Evolutionary conservation across 768 basidiomycete species (phyloP), one percentile per base, ranked within the genome.

Genomic region (Psilocybe cubensis): DNA sequence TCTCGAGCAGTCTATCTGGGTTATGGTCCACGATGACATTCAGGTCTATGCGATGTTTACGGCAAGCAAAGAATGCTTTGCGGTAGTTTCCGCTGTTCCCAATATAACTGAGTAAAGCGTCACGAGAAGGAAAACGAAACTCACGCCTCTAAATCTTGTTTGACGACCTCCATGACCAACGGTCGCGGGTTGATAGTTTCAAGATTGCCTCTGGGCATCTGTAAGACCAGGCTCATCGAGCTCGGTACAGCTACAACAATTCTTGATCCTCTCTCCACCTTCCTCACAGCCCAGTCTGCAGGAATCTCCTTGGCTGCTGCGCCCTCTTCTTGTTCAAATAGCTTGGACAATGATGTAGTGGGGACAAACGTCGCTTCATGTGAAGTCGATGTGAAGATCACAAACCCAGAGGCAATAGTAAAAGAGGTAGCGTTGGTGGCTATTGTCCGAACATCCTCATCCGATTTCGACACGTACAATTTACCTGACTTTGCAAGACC

Each of bases 181-280:
- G 96, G 91, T 41, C 97, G 79, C 3, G 97, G 97, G 65, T 90
- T 93, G 52, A 99, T 88, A 1, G 94, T 98, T 76, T 99, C 97
- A 58, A 99, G 68, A 72, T 98, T 98, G 1, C 97, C 97, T 62
- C 97, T 77, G 0, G 96, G 97, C 96, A 98, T 98, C 73, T 99
- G 97, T 9, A 99, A 75, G 0, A 98, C 91, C 29, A 99, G 72
- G 63, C 83, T 87, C 92, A 96, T 98, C 7, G 85, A 75, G 57
- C 88, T 94, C 0, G 95, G 89, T 0, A 97, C 88, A 11, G 89
- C 91, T 0, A 89, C 86, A 3, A 98, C 94, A 29, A 98, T 95
- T 57, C 89, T 76, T 6, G 92, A 88, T 3, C 97, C 97, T 27
- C 97, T 78, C 72, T 99, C 97, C 1, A 98, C 83, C 18, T 91